A percentile compares a stretch with the other conserved stretches of the same genome.
Evolutionary conservation across 108 stramenopile species (phyloP).

Genomic region (Pseudonitzschia pungens): DNA sequence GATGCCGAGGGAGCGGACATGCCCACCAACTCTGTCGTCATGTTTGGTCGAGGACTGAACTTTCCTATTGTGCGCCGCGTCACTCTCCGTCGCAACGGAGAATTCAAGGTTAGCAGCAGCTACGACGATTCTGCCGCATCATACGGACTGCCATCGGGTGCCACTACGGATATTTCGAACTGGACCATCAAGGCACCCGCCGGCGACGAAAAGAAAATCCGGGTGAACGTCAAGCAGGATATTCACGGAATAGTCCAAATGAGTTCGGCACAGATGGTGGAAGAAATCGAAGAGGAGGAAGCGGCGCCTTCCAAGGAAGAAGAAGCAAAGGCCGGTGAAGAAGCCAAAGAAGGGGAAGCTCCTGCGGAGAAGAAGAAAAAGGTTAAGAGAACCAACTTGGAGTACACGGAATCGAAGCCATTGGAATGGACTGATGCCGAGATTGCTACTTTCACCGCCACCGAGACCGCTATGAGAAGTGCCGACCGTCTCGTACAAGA

Average conservation of each 20-base stretch:
- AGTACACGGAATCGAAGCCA: conserved; percentile 62
- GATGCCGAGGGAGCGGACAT: conserved; percentile 51
- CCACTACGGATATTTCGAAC: conserved; percentile 55
- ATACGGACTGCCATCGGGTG: conserved; percentile 48
- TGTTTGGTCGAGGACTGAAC: conserved; percentile 91
- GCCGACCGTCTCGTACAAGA: conserved; percentile 91
- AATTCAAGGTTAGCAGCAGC: conserved; percentile 71
- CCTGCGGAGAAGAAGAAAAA: conserved; percentile 80
- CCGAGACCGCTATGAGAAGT: conserved; percentile 86
- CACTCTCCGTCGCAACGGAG: conserved; percentile 77
- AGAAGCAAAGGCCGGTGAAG: conserved; percentile 43
- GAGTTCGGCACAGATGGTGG: conserved; percentile 93
- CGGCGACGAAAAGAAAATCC: conserved; percentile 82
- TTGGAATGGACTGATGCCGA: conserved; percentile 81
- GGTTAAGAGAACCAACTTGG: conserved; percentile 87
- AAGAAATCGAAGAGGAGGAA: conserved; percentile 85
- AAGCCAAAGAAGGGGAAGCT: conserved; percentile 16
- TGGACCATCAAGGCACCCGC: conserved; percentile 69
- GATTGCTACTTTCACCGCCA: conserved; percentile 77
- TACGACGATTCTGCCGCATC: conserved; percentile 60
- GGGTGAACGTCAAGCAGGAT: conserved; percentile 96
- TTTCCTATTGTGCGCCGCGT: conserved; percentile 93
- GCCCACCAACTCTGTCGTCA: conserved; percentile 80
- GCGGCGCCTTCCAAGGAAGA: conserved; percentile 36
- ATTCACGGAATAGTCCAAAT: conserved; percentile 89